These are phyloP conservation scores for Apiospora aurea DNA, from an alignment of 2,329 filamentous ascomycete species.

Conservation along the genomic window DNA sequence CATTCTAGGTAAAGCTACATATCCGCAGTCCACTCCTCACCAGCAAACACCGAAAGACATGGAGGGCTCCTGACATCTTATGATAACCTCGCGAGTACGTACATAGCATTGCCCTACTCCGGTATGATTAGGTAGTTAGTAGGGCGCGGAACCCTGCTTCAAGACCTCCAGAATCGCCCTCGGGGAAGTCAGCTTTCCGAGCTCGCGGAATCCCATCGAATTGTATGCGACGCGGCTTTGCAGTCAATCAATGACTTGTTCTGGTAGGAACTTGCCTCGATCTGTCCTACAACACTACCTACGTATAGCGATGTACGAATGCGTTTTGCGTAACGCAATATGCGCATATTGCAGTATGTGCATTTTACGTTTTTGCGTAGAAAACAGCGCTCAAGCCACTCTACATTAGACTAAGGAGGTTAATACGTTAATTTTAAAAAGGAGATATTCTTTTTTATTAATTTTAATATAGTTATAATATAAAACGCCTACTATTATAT, in stretches of 20 bases:
- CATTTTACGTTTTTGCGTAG: too few species aligned
- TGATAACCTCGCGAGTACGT: neutral
- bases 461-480: too few species aligned
- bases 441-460: too few species aligned
- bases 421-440: too few species aligned
- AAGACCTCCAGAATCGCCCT: neutral
- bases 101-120: neutral
- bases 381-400: too few species aligned
- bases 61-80: slow-evolving; percentile 10
- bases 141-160: neutral
- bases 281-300: neutral
- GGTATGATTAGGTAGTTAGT: too few species aligned
- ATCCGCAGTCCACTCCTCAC: neutral
- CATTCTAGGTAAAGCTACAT: neutral
- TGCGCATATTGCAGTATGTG: too few species aligned
- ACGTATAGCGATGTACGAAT: too few species aligned
- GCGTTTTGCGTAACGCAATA: too few species aligned
- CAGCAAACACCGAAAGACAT: neutral
- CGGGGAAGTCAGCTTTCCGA: neutral
- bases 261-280: neutral
- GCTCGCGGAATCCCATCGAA: neutral
- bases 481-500: too few species aligned
- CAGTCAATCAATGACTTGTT: neutral
- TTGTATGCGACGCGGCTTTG: neutral
- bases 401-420: too few species aligned